These are phyloP conservation scores for Lathyrus oleraceus DNA, from an alignment of 306 rosid genomes.

Conservation along the genomic window DNA sequence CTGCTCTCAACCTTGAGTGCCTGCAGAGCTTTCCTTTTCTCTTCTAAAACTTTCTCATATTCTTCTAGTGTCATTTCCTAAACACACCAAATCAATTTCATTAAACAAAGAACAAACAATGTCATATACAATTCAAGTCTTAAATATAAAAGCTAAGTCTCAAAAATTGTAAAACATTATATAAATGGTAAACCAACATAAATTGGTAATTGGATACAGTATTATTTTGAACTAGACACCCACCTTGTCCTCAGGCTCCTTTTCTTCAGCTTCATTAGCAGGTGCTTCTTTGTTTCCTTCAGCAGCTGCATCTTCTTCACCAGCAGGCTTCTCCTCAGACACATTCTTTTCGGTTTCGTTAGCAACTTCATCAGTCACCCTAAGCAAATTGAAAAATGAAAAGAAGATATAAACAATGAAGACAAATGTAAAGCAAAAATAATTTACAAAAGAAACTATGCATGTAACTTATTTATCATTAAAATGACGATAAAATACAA, in stretches of 20 bases:
- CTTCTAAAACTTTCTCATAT: slow-evolving; percentile 83
- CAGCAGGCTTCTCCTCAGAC: slow-evolving; percentile 73
- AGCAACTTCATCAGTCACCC: slow-evolving; percentile 67
- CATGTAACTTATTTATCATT: neutral
- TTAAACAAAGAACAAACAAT: slow-evolving; percentile 22
- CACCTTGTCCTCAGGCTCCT: slow-evolving; percentile 89
- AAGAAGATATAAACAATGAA: neutral
- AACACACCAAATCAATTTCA: slow-evolving; percentile 15
- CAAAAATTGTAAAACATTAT: neutral
- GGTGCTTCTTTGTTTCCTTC: slow-evolving; percentile 59
- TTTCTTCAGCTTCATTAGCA: slow-evolving; percentile 66
- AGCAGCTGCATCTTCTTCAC: slow-evolving; percentile 50
- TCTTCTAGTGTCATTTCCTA: slow-evolving; percentile 98
- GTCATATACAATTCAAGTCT: neutral
- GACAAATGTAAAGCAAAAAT: neutral
- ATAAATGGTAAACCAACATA: neutral
- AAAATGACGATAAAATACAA: neutral
- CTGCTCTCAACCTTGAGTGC: slow-evolving; percentile 78
- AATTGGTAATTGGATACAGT: neutral
- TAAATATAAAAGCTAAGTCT: neutral
- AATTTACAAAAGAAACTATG: neutral
- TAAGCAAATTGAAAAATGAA: slow-evolving; percentile 14
- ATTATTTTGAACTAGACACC: neutral
- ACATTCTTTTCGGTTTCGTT: slow-evolving; percentile 65
- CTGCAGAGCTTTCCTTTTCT: slow-evolving; percentile 77